These are phyloP conservation scores for Cyberlindnera mycetangii DNA, from an alignment of 805 yeast species.

Conservation along the genomic window DNA sequence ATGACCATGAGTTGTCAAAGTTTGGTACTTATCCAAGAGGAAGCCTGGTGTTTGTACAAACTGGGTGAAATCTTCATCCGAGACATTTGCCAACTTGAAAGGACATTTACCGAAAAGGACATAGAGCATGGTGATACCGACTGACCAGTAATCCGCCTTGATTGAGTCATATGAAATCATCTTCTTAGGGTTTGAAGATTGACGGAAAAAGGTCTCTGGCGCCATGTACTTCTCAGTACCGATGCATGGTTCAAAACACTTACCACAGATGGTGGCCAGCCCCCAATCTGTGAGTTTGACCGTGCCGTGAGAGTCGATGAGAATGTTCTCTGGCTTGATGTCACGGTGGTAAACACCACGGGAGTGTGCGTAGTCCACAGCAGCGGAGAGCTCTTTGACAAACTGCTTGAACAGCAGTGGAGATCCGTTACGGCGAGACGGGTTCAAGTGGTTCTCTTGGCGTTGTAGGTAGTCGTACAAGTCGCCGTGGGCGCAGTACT, in stretches of 20 bases:
- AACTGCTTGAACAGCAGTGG: constrained; percentile 32
- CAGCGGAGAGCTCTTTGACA: constrained; percentile 49
- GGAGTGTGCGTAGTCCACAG: constrained; percentile 53
- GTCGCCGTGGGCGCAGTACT: constrained; percentile 66
- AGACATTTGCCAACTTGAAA: constrained; percentile 64
- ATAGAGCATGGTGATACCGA: constrained; percentile 78
- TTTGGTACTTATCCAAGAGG: constrained; percentile 71
- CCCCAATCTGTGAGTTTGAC: constrained; percentile 78
- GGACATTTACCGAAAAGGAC: constrained; percentile 83
- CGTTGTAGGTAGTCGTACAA: constrained; percentile 50
- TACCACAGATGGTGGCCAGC: constrained; percentile 43
- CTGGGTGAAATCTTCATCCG: constrained; percentile 65
- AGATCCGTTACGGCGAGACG: constrained; percentile 15
- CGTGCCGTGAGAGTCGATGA: constrained; percentile 47
- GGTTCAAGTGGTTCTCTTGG: constrained; percentile 21
- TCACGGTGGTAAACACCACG: constrained; percentile 66
- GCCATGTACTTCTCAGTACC: constrained; percentile 93
- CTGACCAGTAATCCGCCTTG: constrained; percentile 83
- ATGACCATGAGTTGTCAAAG: constrained; percentile 69
- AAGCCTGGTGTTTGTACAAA: constrained; percentile 68
- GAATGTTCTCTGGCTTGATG: constrained; percentile 69
- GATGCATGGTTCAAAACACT: constrained; percentile 36
- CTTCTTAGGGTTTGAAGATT: constrained; percentile 7
- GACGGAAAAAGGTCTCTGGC: constrained; percentile 72
- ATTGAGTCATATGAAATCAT: constrained; percentile 56